phyloP scores from a whole-genome alignment of 2,329 filamentous ascomycete species.

The Talaromyces sp. region DNA sequence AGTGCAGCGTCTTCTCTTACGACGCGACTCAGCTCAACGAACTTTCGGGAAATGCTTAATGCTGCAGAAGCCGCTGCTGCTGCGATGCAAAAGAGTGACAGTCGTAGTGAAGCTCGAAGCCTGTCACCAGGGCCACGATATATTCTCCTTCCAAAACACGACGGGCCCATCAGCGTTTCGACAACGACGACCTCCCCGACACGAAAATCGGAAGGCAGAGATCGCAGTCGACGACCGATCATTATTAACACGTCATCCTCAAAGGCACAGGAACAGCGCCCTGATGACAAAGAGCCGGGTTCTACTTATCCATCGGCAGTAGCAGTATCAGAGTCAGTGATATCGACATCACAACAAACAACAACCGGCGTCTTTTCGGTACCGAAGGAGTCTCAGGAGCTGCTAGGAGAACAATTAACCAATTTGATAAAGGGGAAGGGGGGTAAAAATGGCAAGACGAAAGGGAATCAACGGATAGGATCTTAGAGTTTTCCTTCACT shows the following conservation, averaged over 20 bases:
- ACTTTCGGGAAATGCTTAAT: conserved; percentile 12
- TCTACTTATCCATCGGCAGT: not conserved
- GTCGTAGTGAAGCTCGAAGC: conserved; percentile 2
- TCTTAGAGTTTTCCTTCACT: not conserved
- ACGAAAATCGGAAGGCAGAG: not conserved
- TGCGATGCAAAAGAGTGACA: not conserved
- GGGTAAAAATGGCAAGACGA: not conserved
- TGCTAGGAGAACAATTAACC: conserved; percentile 8
- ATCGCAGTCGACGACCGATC: not conserved
- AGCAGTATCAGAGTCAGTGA: not conserved
- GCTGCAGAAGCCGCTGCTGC: not conserved
- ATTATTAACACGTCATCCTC: not conserved
- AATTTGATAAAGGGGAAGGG: conserved; percentile 11
- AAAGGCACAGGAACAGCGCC: not conserved
- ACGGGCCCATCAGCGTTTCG: not conserved
- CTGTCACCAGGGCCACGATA: not conserved
- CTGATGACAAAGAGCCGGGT: not conserved
- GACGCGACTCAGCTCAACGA: conserved; percentile 12
- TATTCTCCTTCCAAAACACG: conserved; percentile 1
- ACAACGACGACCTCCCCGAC: not conserved
- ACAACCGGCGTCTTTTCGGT: conserved; percentile 14
- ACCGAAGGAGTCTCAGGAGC: conserved; percentile 4
- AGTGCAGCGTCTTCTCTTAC: conserved; percentile 13
- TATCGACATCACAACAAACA: conserved; percentile 10
- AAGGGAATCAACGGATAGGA: not conserved